Evolutionary conservation across 352 stramenopile species (phyloP), one percentile per base, ranked within the genome.

Genomic region (Phytophthora fragariaefolia): DNA sequence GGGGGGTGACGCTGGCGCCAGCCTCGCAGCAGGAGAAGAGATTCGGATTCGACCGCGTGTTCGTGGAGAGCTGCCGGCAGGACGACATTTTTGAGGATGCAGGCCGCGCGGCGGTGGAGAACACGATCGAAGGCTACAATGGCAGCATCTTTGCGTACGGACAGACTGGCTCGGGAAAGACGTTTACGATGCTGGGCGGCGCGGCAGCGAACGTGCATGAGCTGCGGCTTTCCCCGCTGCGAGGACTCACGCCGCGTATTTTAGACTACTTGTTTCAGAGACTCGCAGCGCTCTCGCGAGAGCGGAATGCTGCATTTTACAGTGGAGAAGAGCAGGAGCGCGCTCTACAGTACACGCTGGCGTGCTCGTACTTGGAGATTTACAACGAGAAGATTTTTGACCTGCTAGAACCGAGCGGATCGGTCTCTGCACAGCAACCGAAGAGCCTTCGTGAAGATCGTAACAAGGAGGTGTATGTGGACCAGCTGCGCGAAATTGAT

Each of bases 371-470:
- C 60, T 64, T 97, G 27, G 89, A 97, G 57, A 96, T 97, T 60
- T 97, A 97, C 73, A 97, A 97, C 63, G 90, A 97, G 38, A 94
- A 96, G 68, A 65, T 97, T 17, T 95, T 90, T 58, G 90, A 97
- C 66, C 64, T 97, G 28, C 45, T 97, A 32, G 87, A 96, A 63
- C 75, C 85, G 1, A 80, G 57, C 17, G 76, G 69, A 9, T 82
- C 77, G 5, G 59, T 67, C 3, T 79, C 74, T 15, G 69, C 66
- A 0, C 71, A 73, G 34, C 82, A 92, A 48, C 71, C 82, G 0
- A 95, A 95, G 58, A 82, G 68, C 32, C 63, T 96, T 12, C 85
- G 87, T 12, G 89, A 96, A 77, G 83, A 96, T 49, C 74, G 75
- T 20, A 86, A 83, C 17, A 90, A 90, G 45, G 68, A 80, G 50